Base-by-base conservation (phyloP, 306 rosid genomes). In the Rosa multiflora region DNA sequence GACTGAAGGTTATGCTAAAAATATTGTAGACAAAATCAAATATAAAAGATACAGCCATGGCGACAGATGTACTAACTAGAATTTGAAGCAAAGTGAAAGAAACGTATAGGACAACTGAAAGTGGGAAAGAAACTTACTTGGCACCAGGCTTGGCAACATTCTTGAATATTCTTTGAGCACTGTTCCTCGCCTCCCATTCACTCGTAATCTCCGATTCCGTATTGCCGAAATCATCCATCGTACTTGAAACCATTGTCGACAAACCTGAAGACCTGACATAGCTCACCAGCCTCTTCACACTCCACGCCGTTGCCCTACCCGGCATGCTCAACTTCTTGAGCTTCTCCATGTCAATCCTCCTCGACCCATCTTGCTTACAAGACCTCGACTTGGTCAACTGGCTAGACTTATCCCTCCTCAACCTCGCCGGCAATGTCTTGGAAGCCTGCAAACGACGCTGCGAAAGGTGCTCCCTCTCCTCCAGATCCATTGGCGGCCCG, bases 191-290 rank as follows among this genome's bases (percentile, higher is more conserved):
- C 78, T 84, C 90, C 86, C 86, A 82, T 63, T 87, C 90, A n/a
- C 86, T 87, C 4, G 84, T 87, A 40, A 87, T 87, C 81, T 79
- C 90, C 40, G 90, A 87, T 51, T 84, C 86, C 3, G 84, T 76
- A 6, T 70, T 80, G 4, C 86, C 85, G 26, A 87, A 87, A 80
- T 80, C 88, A 52, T 80, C 86, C 5, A 87, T 80, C 0, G 86
- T 84, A 51, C 81, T 80, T 15, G 90, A 79, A 48, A 87, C 84
- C 46, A 46, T 10, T 46, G 86, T 82, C 26, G 90, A 80, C 77
- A 87, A 26, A 12, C 90, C 88, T 43, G 90, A 84, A 6, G 86
- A 80, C 44, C 70, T 73, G 5, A 87, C 86, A 10, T 82, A 58
- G 61, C 66, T 84, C 35, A 87, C 83, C 26, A 84, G 68, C 74